Conservation (phyloP, 78 protist genomes). For the Dictyostelium firmibasis region DNA sequence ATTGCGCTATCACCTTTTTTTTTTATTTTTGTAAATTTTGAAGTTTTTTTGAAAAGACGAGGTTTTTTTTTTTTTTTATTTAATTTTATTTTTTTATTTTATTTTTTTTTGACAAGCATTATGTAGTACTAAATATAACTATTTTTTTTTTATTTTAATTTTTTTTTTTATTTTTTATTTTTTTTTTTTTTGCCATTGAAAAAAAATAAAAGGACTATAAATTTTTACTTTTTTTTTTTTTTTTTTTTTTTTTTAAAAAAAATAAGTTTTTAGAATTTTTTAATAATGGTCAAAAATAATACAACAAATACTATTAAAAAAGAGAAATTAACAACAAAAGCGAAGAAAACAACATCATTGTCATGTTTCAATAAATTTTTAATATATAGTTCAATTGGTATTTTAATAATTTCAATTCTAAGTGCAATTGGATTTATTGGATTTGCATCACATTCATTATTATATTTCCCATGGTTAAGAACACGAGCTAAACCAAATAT, state of each 20-base stretch:
- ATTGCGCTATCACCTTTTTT: no score
- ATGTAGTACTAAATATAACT: no score
- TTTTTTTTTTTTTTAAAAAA: not conserved
- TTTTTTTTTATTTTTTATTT: no score
- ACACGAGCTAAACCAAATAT: not conserved
- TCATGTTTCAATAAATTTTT: not conserved
- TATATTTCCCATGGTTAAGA: conserved; percentile 61
- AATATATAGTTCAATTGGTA: not conserved
- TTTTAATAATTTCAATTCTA: not conserved
- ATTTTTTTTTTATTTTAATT: no score
- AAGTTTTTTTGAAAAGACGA: no score
- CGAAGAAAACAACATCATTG: not conserved
- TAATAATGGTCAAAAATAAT: not conserved
- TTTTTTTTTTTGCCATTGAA: not conserved
- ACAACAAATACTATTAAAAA: not conserved
- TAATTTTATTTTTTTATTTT: no score
- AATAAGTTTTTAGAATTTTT: not conserved
- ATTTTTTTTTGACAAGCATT: no score
- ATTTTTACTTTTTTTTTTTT: no score
- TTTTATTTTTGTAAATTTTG: no score
- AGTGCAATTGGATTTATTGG: not conserved
- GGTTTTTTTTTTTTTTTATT: no score
- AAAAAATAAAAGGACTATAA: no score
- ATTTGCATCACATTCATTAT: conserved; percentile 7
- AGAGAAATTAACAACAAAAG: not conserved